Evolutionary conservation across 805 yeast genomes (phyloP).

Genomic region (Vanderwaltozyma polyspora): DNA sequence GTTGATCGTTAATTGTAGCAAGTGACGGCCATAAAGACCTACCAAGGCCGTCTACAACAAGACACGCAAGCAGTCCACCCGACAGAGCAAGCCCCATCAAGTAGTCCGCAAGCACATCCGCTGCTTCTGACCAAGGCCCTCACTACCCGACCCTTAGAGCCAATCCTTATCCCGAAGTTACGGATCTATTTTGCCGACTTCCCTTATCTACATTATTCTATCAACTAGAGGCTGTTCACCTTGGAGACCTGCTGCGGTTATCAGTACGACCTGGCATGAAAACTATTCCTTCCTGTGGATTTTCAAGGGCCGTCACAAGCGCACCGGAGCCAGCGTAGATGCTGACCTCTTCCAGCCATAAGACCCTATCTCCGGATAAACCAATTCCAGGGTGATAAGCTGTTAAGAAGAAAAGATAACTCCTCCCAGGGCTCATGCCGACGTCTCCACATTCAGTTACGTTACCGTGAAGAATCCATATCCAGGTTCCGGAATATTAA

Average conservation of each 20-base stretch:
- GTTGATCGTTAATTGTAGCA: slow-evolving; percentile 22
- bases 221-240: slow-evolving; percentile 37
- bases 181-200: slow-evolving; percentile 35
- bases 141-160: slow-evolving; percentile 33
- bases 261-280: slow-evolving; percentile 35
- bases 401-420: slow-evolving; percentile 34
- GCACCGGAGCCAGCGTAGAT: slow-evolving; percentile 31
- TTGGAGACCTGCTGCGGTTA: slow-evolving; percentile 38
- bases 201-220: slow-evolving; percentile 35
- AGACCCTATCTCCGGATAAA: slow-evolving; percentile 33
- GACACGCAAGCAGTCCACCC: slow-evolving; percentile 20
- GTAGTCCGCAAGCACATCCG: slow-evolving; percentile 23
- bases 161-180: slow-evolving; percentile 35
- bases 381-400: slow-evolving; percentile 33
- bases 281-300: slow-evolving; percentile 32
- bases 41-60: slow-evolving; percentile 22
- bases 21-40: slow-evolving; percentile 23
- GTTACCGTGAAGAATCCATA: slow-evolving; percentile 33
- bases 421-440: slow-evolving; percentile 35
- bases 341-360: slow-evolving; percentile 32
- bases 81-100: slow-evolving; percentile 18
- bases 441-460: slow-evolving; percentile 34
- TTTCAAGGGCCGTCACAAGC: slow-evolving; percentile 33
- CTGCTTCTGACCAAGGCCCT: slow-evolving; percentile 29
- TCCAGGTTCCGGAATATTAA: slow-evolving; percentile 35